Evolutionary conservation across 495 filamentous ascomycete genomes (phyloP).

Genomic region (Lophium mytilinum): DNA sequence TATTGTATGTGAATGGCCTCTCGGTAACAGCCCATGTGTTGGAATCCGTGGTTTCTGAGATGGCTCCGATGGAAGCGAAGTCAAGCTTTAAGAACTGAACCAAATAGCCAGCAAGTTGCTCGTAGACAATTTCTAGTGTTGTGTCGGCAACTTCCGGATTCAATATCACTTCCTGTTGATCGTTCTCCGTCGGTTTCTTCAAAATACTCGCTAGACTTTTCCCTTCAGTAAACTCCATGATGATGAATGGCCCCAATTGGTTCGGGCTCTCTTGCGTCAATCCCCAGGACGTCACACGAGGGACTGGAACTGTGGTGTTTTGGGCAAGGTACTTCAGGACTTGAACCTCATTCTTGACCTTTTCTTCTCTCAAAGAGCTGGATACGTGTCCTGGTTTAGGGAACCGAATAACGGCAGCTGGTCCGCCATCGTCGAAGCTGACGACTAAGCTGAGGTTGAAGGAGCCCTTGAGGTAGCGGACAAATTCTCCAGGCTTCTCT

Average conservation of each 20-base stretch:
- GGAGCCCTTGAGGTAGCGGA: slow-evolving; percentile 28
- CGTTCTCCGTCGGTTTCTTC: slow-evolving; percentile 25
- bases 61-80: too few species aligned
- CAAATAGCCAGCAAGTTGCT: slow-evolving; percentile 34
- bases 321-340: slow-evolving; percentile 33
- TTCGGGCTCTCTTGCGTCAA: slow-evolving; percentile 30
- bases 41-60: too few species aligned
- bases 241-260: slow-evolving; percentile 38
- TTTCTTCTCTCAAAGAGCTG: too few species aligned
- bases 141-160: slow-evolving; percentile 32
- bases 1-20: too few species aligned
- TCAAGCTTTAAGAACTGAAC: slow-evolving; percentile 29
- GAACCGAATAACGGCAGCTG: slow-evolving; percentile 37
- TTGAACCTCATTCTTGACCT: slow-evolving; percentile 38
- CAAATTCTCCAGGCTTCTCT: slow-evolving; percentile 22
- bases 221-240: slow-evolving; percentile 41
- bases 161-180: slow-evolving; percentile 30
- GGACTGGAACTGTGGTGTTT: slow-evolving; percentile 40
- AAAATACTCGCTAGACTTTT: slow-evolving; percentile 29
- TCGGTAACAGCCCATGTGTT: too few species aligned
- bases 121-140: slow-evolving; percentile 30
- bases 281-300: slow-evolving; percentile 37
- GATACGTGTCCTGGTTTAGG: slow-evolving; percentile 29
- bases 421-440: slow-evolving; percentile 34
- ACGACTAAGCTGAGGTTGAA: slow-evolving; percentile 30